These are phyloP conservation scores for Adansonia digitata DNA, from an alignment of 345 rosid genomes.

Conservation along the genomic window DNA sequence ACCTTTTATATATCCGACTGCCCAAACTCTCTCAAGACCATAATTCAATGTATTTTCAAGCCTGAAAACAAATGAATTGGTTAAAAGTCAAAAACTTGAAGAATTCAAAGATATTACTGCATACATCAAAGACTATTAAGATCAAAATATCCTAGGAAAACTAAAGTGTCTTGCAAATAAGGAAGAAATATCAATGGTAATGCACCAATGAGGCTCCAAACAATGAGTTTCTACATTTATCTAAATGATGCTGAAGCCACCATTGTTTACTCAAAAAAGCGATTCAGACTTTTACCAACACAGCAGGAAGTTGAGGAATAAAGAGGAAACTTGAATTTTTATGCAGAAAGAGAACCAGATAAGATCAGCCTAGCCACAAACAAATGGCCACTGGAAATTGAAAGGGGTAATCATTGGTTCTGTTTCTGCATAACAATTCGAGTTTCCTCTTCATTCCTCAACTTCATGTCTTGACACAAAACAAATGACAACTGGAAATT, in stretches of 20 bases:
- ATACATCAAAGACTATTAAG: background rate
- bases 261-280: background rate
- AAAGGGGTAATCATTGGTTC: background rate
- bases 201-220: background rate
- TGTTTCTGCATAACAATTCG: background rate
- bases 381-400: background rate
- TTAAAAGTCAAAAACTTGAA: background rate
- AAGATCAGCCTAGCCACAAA: background rate
- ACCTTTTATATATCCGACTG: conserved; percentile 72
- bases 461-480: background rate
- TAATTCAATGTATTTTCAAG: conserved; percentile 66
- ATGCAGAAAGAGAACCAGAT: background rate
- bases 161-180: background rate
- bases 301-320: background rate
- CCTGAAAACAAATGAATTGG: conserved; percentile 38
- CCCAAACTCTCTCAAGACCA: conserved; percentile 98
- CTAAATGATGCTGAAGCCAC: background rate
- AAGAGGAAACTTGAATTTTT: background rate
- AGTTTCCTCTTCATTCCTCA: background rate
- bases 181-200: background rate
- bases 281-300: background rate
- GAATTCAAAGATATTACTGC: conserved; percentile 2
- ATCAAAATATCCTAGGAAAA: background rate
- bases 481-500: background rate
- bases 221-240: background rate